These are phyloP conservation scores for Abrus precatorius DNA, from an alignment of 306 rosid genomes.

Conservation along the genomic window DNA sequence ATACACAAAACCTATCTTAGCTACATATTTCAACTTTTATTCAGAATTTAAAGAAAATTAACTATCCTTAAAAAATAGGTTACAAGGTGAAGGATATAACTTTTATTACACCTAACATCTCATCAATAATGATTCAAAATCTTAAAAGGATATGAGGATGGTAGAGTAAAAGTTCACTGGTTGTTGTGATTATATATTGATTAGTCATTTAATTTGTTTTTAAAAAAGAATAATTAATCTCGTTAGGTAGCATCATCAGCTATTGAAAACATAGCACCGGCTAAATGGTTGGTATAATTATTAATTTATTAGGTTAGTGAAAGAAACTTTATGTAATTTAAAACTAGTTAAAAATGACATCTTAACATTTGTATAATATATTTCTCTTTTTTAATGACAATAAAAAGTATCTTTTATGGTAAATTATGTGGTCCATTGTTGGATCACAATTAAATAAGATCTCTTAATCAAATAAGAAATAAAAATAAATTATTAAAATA, in stretches of 20 bases:
- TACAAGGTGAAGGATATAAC: not conserved
- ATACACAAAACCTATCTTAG: too few relatives aligned
- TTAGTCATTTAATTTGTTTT: not conserved
- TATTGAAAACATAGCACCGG: constrained; percentile 32
- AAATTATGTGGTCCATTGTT: too few relatives aligned
- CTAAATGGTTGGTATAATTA: constrained; percentile 36
- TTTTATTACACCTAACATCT: not conserved
- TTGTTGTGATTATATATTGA: not conserved
- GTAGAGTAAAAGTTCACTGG: not conserved
- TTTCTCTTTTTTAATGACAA: not conserved
- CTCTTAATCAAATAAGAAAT: too few relatives aligned
- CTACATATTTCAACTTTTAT: too few relatives aligned
- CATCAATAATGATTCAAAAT: not conserved
- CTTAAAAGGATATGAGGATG: not conserved
- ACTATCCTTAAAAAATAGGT: too few relatives aligned
- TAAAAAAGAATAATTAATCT: not conserved
- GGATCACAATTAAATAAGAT: too few relatives aligned
- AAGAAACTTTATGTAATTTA: not conserved
- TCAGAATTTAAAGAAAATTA: too few relatives aligned
- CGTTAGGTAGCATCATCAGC: constrained; percentile 18
- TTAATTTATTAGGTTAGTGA: constrained; percentile 20
- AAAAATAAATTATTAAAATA: too few relatives aligned
- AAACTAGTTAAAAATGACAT: not conserved
- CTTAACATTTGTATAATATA: not conserved
- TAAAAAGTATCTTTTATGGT: not conserved